These are phyloP conservation scores for Diaporthe sp. DNA, from an alignment of 2,329 filamentous ascomycete genomes.

Conservation along the genomic window DNA sequence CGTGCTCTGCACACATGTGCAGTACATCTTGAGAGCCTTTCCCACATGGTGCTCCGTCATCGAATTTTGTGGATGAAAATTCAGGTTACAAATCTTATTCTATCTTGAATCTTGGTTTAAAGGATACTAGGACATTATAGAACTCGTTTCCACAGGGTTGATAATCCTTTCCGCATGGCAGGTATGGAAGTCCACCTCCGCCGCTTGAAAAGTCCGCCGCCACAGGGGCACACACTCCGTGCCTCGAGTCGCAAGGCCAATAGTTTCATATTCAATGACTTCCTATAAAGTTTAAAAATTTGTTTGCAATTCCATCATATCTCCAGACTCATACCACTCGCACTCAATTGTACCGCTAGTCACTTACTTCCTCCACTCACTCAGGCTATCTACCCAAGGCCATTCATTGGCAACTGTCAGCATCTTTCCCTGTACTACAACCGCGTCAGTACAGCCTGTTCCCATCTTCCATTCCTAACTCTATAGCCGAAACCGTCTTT, in stretches of 20 bases:
- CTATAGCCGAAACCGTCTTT: neutral
- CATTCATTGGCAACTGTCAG: neutral
- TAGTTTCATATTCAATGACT: too few species aligned
- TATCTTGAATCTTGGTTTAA: too few species aligned
- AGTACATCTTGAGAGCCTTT: neutral
- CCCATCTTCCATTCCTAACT: neutral
- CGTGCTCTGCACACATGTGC: neutral
- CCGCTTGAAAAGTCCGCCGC: conserved; percentile 12
- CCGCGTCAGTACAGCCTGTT: accelerated
- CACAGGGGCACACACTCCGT: too few species aligned
- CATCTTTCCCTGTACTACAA: neutral
- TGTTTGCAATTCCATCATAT: neutral
- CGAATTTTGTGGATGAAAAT: neutral
- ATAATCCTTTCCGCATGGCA: neutral
- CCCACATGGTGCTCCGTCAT: neutral
- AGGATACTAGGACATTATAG: too few species aligned
- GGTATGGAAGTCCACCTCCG: neutral
- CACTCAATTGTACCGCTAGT: neutral
- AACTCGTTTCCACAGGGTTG: neutral
- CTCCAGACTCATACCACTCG: neutral
- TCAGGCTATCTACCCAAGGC: neutral
- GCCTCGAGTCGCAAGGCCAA: too few species aligned
- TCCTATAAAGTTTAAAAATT: neutral
- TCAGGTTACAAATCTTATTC: accelerated
- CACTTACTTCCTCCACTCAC: neutral